phyloP scores from a whole-genome alignment of 129 eudicot species.

The Sambucus nigra region DNA sequence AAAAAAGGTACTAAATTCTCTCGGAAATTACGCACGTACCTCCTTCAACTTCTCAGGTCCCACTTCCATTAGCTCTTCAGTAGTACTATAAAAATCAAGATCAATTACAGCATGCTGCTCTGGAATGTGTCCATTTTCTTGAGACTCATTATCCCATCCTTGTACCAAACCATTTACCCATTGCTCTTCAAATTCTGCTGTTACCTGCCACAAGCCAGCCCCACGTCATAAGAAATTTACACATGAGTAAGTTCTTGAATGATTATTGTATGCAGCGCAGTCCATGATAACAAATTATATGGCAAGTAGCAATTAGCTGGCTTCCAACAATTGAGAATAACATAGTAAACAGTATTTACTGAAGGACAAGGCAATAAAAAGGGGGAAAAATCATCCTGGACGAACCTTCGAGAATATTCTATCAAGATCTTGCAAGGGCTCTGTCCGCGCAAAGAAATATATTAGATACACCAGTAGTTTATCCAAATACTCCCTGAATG shows the following conservation, averaged over 20 bases:
- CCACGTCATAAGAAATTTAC: not conserved
- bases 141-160: conserved; percentile 64
- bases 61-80: conserved; percentile 77
- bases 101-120: conserved; percentile 42
- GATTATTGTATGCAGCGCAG: too few relatives aligned
- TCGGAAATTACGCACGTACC: conserved; percentile 30
- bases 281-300: not conserved
- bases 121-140: conserved; percentile 56
- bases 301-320: not conserved
- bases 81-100: conserved; percentile 74
- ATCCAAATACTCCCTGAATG: conserved; percentile 66
- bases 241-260: not conserved
- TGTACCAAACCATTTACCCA: conserved; percentile 64
- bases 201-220: conserved; percentile 43
- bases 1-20: not conserved
- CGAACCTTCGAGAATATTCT: conserved; percentile 86
- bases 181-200: conserved; percentile 76
- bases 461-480: conserved; percentile 76
- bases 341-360: not conserved
- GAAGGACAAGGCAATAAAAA: not conserved
- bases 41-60: conserved; percentile 88
- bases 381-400: not conserved
- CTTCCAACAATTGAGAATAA: not conserved
- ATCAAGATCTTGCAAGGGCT: conserved; percentile 90
- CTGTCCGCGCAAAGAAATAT: conserved; percentile 80